These are phyloP conservation scores for Microdochium paspali DNA, from an alignment of 2,329 filamentous ascomycete genomes.

Conservation along the genomic window DNA sequence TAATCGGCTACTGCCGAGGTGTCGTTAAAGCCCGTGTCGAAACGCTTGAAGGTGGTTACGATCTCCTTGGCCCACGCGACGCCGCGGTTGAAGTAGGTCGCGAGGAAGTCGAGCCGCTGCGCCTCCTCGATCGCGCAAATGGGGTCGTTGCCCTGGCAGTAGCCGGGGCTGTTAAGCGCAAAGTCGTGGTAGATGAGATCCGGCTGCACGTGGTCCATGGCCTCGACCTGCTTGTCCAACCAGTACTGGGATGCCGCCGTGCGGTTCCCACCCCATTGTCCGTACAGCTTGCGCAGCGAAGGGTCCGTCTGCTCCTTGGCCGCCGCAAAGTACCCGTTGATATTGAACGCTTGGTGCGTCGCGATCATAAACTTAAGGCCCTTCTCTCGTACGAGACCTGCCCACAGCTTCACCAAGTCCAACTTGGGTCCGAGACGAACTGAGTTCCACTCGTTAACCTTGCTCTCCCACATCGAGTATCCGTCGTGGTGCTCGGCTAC, in stretches of 20 bases:
- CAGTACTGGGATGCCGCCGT: slow-evolving; percentile 5
- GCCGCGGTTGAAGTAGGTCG: slow-evolving; percentile 9
- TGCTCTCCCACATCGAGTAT: slow-evolving; percentile 7
- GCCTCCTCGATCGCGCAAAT: slow-evolving; percentile 5
- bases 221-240: slow-evolving; percentile 7
- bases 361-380: slow-evolving; percentile 8
- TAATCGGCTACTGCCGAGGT: slow-evolving; percentile 8
- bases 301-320: slow-evolving; percentile 5
- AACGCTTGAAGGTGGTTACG: slow-evolving; percentile 8
- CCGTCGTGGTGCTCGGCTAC: slow-evolving; percentile 9
- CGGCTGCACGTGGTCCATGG: slow-evolving; percentile 7
- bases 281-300: slow-evolving; percentile 6
- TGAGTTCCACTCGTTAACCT: slow-evolving; percentile 9
- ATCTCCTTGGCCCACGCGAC: slow-evolving; percentile 8
- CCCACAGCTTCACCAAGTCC: slow-evolving; percentile 6
- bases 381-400: slow-evolving; percentile 4
- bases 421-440: slow-evolving; percentile 4
- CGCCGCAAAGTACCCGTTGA: slow-evolving; percentile 7
- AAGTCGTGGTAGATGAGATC: slow-evolving; percentile 9
- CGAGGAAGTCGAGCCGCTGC: slow-evolving; percentile 5
- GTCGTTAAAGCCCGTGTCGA: slow-evolving; percentile 6
- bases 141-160: slow-evolving; percentile 2
- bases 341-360: slow-evolving; percentile 10
- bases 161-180: slow-evolving; percentile 6
- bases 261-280: slow-evolving; percentile 3